Evolutionary conservation across 1,284 basidiomycete species (phyloP), one percentile per base, ranked within the genome.

Genomic region (Ustilago lituana): DNA sequence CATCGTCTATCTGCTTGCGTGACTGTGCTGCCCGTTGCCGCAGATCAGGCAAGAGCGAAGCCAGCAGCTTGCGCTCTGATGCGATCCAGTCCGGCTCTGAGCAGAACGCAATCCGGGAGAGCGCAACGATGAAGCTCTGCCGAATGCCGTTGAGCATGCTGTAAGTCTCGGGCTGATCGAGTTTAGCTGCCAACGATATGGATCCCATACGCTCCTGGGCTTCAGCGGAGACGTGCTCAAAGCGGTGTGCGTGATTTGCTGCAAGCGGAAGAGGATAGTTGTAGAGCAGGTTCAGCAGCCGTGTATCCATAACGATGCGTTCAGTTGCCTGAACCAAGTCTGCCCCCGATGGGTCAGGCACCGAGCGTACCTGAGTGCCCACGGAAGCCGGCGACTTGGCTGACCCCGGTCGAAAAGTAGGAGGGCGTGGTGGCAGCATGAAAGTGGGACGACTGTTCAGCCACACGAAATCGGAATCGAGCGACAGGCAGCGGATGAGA

Each of bases 71-170:
- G 22, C 63, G 55, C 45, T 69, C 66, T 5, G 32, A 6, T 9
- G 36, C 52, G 10, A 79, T 62, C 77, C 77, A 79, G 26, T 66
- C 62, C 14, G 77, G 77, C 37, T 78, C 77, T 1, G 57, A 32
- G 19, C 73, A 72, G 49, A 74, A 79, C 0, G 77, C 77, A 17
- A 78, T 63, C 24, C 76, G 59, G 5, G 54, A 60, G 10, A 79
- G 44, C 2, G 74, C 58, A 3, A 78, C 70, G 32, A 78, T 50
- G 35, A 76, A 79, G 14, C 66, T 74, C 50, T 76, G 70, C 10
- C 67, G 66, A 24, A 79, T 71, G 14, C 77, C 77, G 48, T 79
- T 78, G 32, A 78, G 56, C 57, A 75, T 66, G 23, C 61, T 62
- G 33, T 78, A 76, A 7, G 63, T 63, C 46, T 73, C 68, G 3